Percentiles rank a stretch among this genome's conserved stretches.
Conservation (phyloP, 2,329 filamentous ascomycete genomes). For the Cordyceps tenuipes region DNA sequence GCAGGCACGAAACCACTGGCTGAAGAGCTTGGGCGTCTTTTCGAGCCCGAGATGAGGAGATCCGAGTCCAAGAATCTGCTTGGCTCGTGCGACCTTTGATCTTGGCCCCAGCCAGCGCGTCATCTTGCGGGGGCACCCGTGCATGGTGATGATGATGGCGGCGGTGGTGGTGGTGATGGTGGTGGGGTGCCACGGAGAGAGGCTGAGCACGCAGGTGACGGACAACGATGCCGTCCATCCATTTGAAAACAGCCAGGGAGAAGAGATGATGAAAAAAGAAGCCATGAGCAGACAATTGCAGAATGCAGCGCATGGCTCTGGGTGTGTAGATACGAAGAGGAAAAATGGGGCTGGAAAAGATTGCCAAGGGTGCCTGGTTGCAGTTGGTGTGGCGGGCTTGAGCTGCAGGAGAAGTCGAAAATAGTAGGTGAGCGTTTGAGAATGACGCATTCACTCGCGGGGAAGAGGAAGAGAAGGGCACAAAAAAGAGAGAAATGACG, state of each 20-base stretch:
- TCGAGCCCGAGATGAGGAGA: no score
- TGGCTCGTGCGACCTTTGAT: not conserved
- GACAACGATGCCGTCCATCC: no score
- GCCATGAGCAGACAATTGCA: not conserved
- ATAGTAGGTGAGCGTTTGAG: not conserved
- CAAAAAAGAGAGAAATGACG: not conserved
- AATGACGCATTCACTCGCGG: not conserved
- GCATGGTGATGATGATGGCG: not conserved
- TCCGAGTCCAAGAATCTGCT: no score
- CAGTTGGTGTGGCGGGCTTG: not conserved
- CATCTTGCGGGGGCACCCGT: not conserved
- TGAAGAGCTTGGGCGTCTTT: no score
- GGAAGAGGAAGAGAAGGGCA: no score
- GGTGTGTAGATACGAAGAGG: not conserved
- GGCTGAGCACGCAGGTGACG: not conserved
- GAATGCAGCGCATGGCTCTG: not conserved
- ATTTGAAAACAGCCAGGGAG: no score
- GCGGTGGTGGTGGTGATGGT: not conserved
- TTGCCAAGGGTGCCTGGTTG: not conserved
- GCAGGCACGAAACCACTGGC: no score
- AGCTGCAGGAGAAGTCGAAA: conserved; percentile 4
- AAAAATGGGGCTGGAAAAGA: not conserved
- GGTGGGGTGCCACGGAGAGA: not conserved
- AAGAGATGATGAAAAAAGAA: not conserved
- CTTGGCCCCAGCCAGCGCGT: not conserved